These are phyloP conservation scores for Strobilomyces echinocephalus DNA, from an alignment of 768 basidiomycete genomes.

Conservation along the genomic window DNA sequence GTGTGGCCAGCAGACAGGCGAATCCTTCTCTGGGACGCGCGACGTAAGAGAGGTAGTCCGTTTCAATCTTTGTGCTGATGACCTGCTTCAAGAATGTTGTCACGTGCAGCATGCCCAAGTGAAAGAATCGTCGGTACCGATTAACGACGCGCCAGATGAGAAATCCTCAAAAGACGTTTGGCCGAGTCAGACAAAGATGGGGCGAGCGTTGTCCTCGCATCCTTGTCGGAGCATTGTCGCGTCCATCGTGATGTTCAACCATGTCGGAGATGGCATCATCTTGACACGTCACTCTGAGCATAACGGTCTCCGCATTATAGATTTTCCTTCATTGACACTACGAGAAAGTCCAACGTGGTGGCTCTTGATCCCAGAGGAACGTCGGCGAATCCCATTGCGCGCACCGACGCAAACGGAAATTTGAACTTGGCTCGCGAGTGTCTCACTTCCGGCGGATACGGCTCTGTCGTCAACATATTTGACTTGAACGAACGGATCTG, in stretches of 20 bases:
- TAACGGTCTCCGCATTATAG: constrained; percentile 61
- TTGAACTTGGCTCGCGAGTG: constrained; percentile 41
- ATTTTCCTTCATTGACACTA: constrained; percentile 58
- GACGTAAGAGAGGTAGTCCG: constrained; percentile 47
- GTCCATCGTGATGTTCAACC: constrained; percentile 72
- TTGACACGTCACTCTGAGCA: constrained; percentile 61
- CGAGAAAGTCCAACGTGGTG: constrained; percentile 59
- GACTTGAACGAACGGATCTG: constrained; percentile 80
- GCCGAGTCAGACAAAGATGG: constrained; percentile 34
- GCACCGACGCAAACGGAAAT: background rate
- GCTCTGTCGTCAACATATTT: constrained; percentile 80
- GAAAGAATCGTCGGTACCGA: constrained; percentile 60
- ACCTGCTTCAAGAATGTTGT: constrained; percentile 54
- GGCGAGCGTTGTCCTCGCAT: background rate
- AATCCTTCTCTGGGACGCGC: constrained; percentile 80
- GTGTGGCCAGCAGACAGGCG: constrained; percentile 69
- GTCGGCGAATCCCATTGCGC: constrained; percentile 28
- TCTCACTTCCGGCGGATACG: constrained; percentile 73
- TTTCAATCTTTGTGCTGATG: constrained; percentile 3
- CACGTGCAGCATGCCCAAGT: constrained; percentile 54
- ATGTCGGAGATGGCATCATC: constrained; percentile 67
- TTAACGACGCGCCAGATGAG: constrained; percentile 71
- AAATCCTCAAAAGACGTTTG: constrained; percentile 52
- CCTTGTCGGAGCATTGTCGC: constrained; percentile 41
- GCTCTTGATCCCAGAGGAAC: constrained; percentile 78